Base-by-base conservation (phyloP, 495 filamentous ascomycete genomes). In the Lindgomyces ingoldianus region DNA sequence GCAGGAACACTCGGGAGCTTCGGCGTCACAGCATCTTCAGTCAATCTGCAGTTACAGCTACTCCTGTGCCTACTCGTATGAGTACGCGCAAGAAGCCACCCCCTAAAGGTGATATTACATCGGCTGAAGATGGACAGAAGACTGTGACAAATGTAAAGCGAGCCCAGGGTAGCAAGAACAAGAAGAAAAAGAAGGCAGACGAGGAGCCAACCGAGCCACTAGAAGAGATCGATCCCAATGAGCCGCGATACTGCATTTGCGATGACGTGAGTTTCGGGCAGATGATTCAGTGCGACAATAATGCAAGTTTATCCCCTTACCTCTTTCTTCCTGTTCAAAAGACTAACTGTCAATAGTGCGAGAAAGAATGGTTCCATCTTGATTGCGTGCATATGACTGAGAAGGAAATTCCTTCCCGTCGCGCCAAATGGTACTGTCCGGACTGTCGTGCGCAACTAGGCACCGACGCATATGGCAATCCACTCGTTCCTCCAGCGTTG, bases 281-380 rank as follows among this genome's bases (percentile, higher is more conserved):
- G 25, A 98, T 98, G 94, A 93, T 98, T 72, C 87, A 87, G 68
- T 98, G 94, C 70, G 94, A 98, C 70, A 96, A 95, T 71, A 77
- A 95, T 80, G 93, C 96, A 81, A 85, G 91, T 71, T 4, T 55
- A n/a, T n/a, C n/a, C 18, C 36, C 21, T 2, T 11, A 33, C 41
- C 21, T 47, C 26, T 8, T 44, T 4, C 19, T 52, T 21, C 21
- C 10, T 62, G 81, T 64, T 11, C 33, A 70, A 42, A 62, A 62
- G 72, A 66, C 70, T 71, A 50, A 48, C 44, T 52, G 47, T 52
- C 30, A 75, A 78, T 60, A 79, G 77, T 80, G 78, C 67, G 75
- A 77, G 54, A 75, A 68, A 58, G 91, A 95, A 78, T 97, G 93
- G 93, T 98, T 98, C 77, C 93, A 98, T 74, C 85, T 98, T 24